These are phyloP conservation scores for Pythium volutum DNA, from an alignment of 352 stramenopile genomes.

Conservation along the genomic window DNA sequence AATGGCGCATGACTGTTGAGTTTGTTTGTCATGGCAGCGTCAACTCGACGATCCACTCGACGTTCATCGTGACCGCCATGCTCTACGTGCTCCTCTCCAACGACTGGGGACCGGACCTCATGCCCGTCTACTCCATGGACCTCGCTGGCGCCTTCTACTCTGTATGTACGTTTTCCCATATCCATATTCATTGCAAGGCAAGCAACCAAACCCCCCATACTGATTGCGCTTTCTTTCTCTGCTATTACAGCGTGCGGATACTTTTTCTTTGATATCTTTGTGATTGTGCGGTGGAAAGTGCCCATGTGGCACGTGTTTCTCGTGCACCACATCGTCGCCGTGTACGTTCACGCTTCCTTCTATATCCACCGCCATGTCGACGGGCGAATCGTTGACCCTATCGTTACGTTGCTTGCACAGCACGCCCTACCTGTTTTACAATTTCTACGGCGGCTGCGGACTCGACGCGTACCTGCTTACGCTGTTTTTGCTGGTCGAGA, in stretches of 20 bases:
- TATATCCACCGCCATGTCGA: not conserved
- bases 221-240: not conserved
- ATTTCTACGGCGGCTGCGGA: constrained; percentile 64
- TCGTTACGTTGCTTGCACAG: constrained; percentile 23
- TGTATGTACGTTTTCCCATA: constrained; percentile 49
- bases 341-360: constrained; percentile 39
- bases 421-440: constrained; percentile 81
- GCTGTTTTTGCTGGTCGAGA: constrained; percentile 83
- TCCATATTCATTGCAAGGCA: not conserved
- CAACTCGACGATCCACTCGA: constrained; percentile 77
- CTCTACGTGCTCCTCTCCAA: constrained; percentile 57
- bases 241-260: constrained; percentile 61
- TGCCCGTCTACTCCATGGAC: constrained; percentile 51
- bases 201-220: not conserved
- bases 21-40: constrained; percentile 39
- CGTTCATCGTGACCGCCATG: constrained; percentile 62
- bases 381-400: not conserved
- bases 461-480: constrained; percentile 79
- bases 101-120: constrained; percentile 58
- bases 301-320: constrained; percentile 77
- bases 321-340: constrained; percentile 74
- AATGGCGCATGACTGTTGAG: too few relatives aligned
- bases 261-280: constrained; percentile 79
- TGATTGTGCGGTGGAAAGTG: constrained; percentile 68
- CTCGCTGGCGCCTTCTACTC: constrained; percentile 66